A percentile compares a stretch with the other conserved stretches of the same genome.
These are phyloP conservation scores for Boletus rufocinnamomeus DNA, from an alignment of 768 basidiomycete species.

Conservation along the genomic window DNA sequence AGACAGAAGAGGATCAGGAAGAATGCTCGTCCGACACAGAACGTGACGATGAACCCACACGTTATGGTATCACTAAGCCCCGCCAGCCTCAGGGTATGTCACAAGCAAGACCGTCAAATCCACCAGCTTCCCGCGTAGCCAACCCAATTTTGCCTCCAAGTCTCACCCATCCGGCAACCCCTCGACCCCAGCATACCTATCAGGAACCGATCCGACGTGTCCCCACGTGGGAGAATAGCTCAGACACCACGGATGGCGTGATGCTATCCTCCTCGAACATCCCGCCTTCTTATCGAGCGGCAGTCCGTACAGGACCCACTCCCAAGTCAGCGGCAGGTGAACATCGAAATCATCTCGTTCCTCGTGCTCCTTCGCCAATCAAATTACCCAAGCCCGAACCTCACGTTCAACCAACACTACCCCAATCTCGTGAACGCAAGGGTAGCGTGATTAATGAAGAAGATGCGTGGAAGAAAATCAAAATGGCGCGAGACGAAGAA, in stretches of 20 bases:
- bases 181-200: slow-evolving; percentile 27
- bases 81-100: slow-evolving; percentile 11
- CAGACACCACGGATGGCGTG: slow-evolving; percentile 39
- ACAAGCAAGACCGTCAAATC: slow-evolving; percentile 14
- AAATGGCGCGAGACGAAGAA: slow-evolving; percentile 67
- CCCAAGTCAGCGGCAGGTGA: slow-evolving; percentile 15
- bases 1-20: slow-evolving; percentile 16
- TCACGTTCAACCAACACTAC: slow-evolving; percentile 18
- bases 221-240: slow-evolving; percentile 39
- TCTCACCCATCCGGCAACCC: slow-evolving; percentile 32
- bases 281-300: slow-evolving; percentile 53
- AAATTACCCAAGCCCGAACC: slow-evolving; percentile 31
- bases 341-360: slow-evolving; percentile 13
- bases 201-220: slow-evolving; percentile 14
- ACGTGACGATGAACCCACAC: slow-evolving; percentile 21
- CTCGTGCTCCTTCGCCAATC: slow-evolving; percentile 33
- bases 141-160: slow-evolving; percentile 31
- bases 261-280: slow-evolving; percentile 40
- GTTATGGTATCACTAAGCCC: slow-evolving; percentile 3
- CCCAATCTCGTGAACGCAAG: slow-evolving; percentile 41
- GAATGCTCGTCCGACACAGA: slow-evolving; percentile 24
- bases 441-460: slow-evolving; percentile 63
- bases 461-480: slow-evolving; percentile 78
- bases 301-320: slow-evolving; percentile 33
- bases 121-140: slow-evolving; percentile 14